phyloP scores from a whole-genome alignment of 2,329 filamentous ascomycete species.

The Pseudogymnoascus pannorum region DNA sequence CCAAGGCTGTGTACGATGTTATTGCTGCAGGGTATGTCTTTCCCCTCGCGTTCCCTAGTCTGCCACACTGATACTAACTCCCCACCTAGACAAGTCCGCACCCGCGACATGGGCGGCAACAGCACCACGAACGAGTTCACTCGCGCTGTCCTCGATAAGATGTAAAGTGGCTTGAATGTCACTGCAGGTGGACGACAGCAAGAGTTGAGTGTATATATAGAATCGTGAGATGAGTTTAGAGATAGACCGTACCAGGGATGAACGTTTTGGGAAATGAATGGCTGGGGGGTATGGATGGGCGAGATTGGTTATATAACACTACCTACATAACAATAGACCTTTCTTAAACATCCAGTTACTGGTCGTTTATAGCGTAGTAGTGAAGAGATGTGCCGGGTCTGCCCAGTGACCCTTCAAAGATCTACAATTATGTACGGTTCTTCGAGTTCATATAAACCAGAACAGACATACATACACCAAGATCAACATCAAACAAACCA shows the following conservation, averaged over 20 bases:
- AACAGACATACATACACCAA: neutral
- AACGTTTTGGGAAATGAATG: neutral
- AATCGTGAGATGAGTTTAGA: neutral
- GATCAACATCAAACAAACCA: neutral
- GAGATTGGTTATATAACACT: neutral
- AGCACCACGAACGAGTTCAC: constrained; percentile 93
- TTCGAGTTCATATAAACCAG: neutral
- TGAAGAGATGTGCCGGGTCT: neutral
- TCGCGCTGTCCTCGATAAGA: constrained; percentile 85
- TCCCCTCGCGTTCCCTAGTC: neutral
- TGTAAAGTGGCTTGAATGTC: constrained; percentile 53
- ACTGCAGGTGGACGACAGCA: neutral
- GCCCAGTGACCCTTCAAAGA: neutral
- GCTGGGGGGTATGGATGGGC: neutral
- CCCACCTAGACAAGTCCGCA: constrained; percentile 64
- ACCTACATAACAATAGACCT: neutral
- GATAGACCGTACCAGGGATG: neutral
- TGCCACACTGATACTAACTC: constrained; percentile 25
- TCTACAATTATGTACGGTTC: neutral
- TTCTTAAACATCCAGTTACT: neutral
- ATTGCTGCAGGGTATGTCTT: constrained; percentile 80
- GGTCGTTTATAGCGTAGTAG: neutral
- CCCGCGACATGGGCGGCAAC: constrained; percentile 90
- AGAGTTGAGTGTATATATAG: constrained; percentile 1
- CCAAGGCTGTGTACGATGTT: constrained; percentile 68